Base-by-base conservation (phyloP, 2,329 filamentous ascomycete species). In the Biscogniauxia mediterranea region DNA sequence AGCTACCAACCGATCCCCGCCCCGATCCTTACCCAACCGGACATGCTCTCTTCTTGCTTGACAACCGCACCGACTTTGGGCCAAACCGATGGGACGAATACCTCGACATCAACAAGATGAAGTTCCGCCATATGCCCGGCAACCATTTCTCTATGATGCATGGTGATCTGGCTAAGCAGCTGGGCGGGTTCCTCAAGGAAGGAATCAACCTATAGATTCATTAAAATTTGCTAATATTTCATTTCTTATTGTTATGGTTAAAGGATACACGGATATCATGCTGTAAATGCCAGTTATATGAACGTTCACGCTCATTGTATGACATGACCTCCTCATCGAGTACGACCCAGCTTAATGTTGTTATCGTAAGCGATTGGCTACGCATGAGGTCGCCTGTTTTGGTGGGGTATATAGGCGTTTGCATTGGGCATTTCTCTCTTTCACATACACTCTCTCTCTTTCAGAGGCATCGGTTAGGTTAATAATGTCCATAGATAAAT, bases 91-190 rank as follows among this genome's bases (percentile, higher is more conserved):
- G 88, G 87, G 87, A 86, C 26, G 84, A 89, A 73, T 86, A 87
- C 51, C 76, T 90, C 49, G 85, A 86, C 57, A 71, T 78, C 55
- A 76, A 82, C 58, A 89, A 86, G 75, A 87, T 90, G 77, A 79
- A 80, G 55, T 88, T 83, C 65, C 82, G 81, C 58, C 85, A 89
- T 69, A 89, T 90, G 85, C 85, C 84, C 17, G 89, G 88, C 2
- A 89, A 91, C 70, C 89, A 91, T 76, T 91, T 92, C 76, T 86
- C 83, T 20, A 91, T 91, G 88, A 91, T 92, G 87, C 86, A 89
- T 73, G 86, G 85, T 63, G 72, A 79, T 3, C 57, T 76, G 1
- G 73, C 73, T 13, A 72, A 73, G 61, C 65, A 70, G 38, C 64
- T 75, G 3, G 73, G 72, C 9, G 60, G 59, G 9, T 75, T 74